Conservation (phyloP, 257 asterid genomes). For the Apocynum venetum region DNA sequence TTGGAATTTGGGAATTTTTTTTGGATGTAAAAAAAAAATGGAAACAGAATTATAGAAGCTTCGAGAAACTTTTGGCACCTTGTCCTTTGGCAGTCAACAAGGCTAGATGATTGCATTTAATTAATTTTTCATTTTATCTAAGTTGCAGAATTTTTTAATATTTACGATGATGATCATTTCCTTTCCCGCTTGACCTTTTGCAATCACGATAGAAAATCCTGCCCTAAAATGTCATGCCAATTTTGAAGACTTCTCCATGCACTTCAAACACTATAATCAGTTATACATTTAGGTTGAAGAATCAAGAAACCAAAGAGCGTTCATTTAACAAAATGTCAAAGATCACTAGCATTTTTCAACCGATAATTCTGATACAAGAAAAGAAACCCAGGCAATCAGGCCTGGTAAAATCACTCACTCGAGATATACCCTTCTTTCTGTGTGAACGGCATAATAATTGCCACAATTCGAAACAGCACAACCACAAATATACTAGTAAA, state of each 20-base stretch:
- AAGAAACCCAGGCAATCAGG: background rate
- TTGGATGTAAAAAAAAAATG: slow-evolving; percentile 21
- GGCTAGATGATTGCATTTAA: no score
- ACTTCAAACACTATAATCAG: background rate
- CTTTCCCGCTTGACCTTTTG: background rate
- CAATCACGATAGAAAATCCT: background rate
- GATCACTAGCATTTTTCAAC: background rate
- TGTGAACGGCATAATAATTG: background rate
- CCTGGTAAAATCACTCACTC: background rate
- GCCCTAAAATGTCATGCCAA: background rate
- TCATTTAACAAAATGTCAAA: background rate
- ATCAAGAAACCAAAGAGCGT: background rate
- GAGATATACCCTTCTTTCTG: background rate
- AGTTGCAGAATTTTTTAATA: background rate
- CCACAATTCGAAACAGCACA: background rate
- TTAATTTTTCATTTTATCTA: background rate
- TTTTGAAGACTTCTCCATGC: background rate
- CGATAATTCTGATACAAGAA: slow-evolving; percentile 1
- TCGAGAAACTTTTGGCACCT: background rate
- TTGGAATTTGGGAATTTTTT: slow-evolving; percentile 17
- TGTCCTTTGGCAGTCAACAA: background rate
- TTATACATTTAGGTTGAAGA: background rate
- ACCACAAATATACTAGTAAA: background rate
- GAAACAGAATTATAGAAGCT: background rate
- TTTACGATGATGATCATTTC: background rate